These are phyloP conservation scores for Neopestalotiopsis sp. DNA, from an alignment of 2,329 filamentous ascomycete species.

Conservation along the genomic window DNA sequence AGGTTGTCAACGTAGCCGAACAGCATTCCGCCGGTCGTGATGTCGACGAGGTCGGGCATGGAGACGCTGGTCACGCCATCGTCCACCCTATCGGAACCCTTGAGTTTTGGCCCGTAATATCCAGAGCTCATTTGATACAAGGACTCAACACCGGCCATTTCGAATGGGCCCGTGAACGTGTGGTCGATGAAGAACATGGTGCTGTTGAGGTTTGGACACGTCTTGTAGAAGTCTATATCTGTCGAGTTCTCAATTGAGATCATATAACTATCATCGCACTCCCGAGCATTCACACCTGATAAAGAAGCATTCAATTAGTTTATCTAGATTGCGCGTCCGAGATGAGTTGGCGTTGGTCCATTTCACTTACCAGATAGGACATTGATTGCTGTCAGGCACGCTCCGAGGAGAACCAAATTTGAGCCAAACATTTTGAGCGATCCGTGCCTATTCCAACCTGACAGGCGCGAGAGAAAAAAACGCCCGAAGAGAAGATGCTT, in stretches of 20 bases:
- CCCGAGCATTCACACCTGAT: not conserved
- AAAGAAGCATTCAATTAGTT: not conserved
- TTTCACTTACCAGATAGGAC: not conserved
- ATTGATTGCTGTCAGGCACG: not conserved
- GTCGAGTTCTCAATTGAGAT: not conserved
- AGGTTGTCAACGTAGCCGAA: conserved; percentile 2
- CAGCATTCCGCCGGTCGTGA: conserved; percentile 1
- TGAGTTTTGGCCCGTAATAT: not conserved
- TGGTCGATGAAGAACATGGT: not conserved
- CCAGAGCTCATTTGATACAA: not conserved
- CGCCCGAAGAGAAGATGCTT: not conserved
- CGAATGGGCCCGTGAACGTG: not conserved
- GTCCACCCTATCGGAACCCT: not conserved
- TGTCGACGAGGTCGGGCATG: not conserved
- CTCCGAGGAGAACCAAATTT: not conserved
- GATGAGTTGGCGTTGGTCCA: not conserved
- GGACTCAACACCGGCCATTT: conserved; percentile 1
- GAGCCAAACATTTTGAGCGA: conserved; percentile 5
- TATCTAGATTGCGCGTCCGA: not conserved
- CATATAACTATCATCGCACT: not conserved
- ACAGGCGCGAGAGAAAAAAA: not conserved
- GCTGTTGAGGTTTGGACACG: not conserved
- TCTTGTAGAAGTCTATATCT: conserved; percentile 8
- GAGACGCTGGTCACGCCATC: conserved; percentile 1
- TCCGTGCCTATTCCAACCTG: not conserved